These are phyloP conservation scores for Capronia coronata DNA, from an alignment of 2,329 filamentous ascomycete genomes.

Conservation along the genomic window DNA sequence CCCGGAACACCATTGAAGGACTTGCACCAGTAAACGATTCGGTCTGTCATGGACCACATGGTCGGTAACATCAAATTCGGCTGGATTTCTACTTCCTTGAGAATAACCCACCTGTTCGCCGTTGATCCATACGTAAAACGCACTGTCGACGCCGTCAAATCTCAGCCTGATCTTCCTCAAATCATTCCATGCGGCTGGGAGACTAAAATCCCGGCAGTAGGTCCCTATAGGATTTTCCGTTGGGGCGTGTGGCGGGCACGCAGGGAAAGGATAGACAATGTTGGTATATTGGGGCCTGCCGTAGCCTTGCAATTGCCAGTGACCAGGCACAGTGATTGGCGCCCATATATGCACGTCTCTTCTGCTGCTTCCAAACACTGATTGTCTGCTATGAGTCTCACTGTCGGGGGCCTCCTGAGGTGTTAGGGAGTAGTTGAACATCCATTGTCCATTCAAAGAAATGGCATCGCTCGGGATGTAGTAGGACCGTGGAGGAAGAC, in stretches of 20 bases:
- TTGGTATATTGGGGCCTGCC: constrained; percentile 65
- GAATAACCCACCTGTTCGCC: constrained; percentile 59
- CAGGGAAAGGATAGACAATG: constrained; percentile 58
- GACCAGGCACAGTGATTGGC: constrained; percentile 56
- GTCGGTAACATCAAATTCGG: constrained; percentile 61
- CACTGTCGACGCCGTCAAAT: constrained; percentile 66
- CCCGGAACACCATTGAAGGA: constrained; percentile 65
- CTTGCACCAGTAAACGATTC: constrained; percentile 57
- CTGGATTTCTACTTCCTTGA: constrained; percentile 61
- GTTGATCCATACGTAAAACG: constrained; percentile 65
- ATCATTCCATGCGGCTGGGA: constrained; percentile 38
- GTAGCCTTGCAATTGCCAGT: constrained; percentile 65
- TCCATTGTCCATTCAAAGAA: constrained; percentile 51
- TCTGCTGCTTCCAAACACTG: constrained; percentile 25
- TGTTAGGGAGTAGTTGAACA: constrained; percentile 37
- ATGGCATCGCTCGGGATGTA: constrained; percentile 43
- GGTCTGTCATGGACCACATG: constrained; percentile 41
- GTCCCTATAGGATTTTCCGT: constrained; percentile 59
- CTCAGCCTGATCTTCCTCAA: constrained; percentile 54
- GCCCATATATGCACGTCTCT: constrained; percentile 41
- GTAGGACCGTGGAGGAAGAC: constrained; percentile 49
- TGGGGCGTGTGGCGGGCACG: constrained; percentile 57
- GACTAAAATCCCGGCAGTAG: constrained; percentile 49
- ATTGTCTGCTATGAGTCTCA: neutral
- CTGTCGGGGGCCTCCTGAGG: constrained; percentile 12